A percentile compares a stretch with the other conserved stretches of the same genome.
These are phyloP conservation scores for Fusarium sp. DNA, from an alignment of 2,329 filamentous ascomycete genomes.

Conservation along the genomic window DNA sequence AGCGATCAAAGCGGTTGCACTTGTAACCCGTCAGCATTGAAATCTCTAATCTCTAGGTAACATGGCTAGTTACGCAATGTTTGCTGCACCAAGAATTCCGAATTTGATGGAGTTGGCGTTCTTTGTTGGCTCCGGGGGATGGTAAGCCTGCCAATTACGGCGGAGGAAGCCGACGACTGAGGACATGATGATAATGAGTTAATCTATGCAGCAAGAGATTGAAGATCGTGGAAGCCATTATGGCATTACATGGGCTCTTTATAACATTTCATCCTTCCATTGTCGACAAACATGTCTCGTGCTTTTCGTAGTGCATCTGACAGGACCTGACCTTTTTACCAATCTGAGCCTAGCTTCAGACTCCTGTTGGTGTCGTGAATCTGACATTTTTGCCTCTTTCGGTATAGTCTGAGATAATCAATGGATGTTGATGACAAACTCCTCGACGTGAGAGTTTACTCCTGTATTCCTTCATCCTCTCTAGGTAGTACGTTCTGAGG, in stretches of 20 bases:
- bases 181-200: background rate
- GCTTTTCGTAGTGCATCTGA: background rate
- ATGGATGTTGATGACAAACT: background rate
- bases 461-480: background rate
- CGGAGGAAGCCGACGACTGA: background rate
- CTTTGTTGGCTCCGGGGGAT: background rate
- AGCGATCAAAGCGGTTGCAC: background rate
- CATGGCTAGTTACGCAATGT: background rate
- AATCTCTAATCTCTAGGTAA: no score
- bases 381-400: background rate
- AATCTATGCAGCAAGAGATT: fast-evolving
- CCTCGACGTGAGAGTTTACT: background rate
- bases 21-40: background rate
- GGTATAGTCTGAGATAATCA: background rate
- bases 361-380: background rate
- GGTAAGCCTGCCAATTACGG: background rate
- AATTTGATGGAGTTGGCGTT: background rate
- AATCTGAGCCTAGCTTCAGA: background rate
- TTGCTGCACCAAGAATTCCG: background rate
- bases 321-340: background rate
- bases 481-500: fast-evolving
- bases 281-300: background rate
- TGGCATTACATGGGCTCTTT: fast-evolving
- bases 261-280: background rate
- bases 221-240: fast-evolving